These are phyloP conservation scores for Misopates orontium DNA, from an alignment of 257 asterid genomes.

Conservation along the genomic window DNA sequence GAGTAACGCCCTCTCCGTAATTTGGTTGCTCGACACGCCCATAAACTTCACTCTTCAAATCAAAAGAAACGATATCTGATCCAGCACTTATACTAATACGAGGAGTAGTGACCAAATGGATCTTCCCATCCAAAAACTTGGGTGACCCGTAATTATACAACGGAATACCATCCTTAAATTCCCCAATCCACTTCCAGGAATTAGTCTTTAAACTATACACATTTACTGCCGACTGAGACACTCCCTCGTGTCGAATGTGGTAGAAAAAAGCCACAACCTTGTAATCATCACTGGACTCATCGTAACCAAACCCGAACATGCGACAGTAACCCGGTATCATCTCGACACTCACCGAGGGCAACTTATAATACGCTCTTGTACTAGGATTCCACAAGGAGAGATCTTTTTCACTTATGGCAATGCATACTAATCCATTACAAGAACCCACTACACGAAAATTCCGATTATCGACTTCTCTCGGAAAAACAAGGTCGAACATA, in stretches of 20 bases:
- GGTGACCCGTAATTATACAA: neutral
- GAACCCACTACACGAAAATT: no score
- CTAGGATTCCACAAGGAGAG: neutral
- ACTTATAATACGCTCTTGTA: neutral
- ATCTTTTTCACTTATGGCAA: neutral
- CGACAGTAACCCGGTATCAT: neutral
- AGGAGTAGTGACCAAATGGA: constrained; percentile 53
- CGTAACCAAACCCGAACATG: neutral
- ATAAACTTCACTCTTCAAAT: constrained; percentile 39
- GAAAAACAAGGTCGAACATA: no score
- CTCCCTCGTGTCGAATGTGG: neutral
- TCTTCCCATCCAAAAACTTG: constrained; percentile 45
- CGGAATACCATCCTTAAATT: constrained; percentile 20
- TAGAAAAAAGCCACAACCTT: neutral
- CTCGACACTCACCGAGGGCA: neutral
- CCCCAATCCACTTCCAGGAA: constrained; percentile 41
- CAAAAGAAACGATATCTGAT: constrained; percentile 42
- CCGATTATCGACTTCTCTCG: no score
- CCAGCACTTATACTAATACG: neutral
- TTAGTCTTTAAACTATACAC: constrained; percentile 41
- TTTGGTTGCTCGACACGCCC: constrained; percentile 33
- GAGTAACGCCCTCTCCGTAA: neutral
- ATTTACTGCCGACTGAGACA: constrained; percentile 25
- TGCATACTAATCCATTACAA: constrained; percentile 3
- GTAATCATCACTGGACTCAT: constrained; percentile 1